Evolutionary conservation across 257 asterid species (phyloP), one percentile per base, ranked within the genome.

Genomic region (Solanum rostratum): DNA sequence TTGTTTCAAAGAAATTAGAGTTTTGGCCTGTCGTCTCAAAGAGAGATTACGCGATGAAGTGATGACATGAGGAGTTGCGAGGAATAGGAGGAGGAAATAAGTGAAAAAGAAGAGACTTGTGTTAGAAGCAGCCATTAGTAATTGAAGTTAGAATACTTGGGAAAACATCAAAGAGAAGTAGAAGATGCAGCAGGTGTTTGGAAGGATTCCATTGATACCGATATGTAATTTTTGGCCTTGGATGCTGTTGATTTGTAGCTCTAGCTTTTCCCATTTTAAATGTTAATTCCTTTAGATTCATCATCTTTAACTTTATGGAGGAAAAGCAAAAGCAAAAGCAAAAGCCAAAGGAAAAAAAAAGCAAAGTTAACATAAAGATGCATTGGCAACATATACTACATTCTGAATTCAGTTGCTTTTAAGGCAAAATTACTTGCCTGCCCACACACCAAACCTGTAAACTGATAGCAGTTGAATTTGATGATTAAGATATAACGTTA

Each of bases 261-360:
- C 73, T 66, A 57, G 59, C 81, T 49, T 71, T 82, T 53, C 81
- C 37, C 73, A 49, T n/a, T 85, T 63, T 69, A 59, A 66, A 33
- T 33, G 39, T 33, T 33, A 33, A 33, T 33, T 33, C 37, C 37
- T 33, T 86, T 89, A 49, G 85, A 84, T 89, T 89, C 85, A 87
- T 85, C 88, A 76, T 89, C 90, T 87, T 87, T 89, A 83, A 73
- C 91, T 87, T 89, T 89, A 87, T 82, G 59, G 85, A 85, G 84
- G 49, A 80, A 86, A 88, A 74, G 82, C 18, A 49, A 89, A 87
- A 89, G 91, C 84, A 83, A 89, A 89, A 89, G 91, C 87, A 73
- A 86, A 74, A 74, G 59, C 80, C 57, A 59, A 59, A 59, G 66
- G 22, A 57, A 3, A n/a, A n/a, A n/a, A 86, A 79, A 62, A 85